Conservation (phyloP, 139 green algal species). For the Chlorella sp. region DNA sequence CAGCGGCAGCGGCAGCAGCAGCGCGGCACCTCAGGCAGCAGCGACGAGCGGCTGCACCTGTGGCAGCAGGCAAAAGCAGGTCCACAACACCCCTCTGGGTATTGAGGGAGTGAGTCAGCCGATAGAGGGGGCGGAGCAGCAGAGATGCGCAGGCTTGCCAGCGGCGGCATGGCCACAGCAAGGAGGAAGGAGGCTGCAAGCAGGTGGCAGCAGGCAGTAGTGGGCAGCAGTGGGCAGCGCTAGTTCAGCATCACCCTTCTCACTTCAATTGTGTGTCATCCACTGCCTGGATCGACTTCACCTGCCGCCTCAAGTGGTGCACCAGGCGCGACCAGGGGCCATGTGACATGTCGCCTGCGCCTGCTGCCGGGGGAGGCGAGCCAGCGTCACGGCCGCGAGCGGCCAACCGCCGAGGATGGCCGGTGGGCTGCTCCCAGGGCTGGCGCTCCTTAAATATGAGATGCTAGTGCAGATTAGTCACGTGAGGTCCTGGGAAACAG, state of each 20-base stretch:
- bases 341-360: not conserved
- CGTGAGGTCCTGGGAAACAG: too few species aligned
- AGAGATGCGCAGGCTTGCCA: too few species aligned
- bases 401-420: not conserved
- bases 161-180: too few species aligned
- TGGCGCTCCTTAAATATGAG: too few species aligned
- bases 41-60: not conserved
- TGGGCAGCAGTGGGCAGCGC: not conserved
- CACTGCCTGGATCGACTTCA: slow-evolving; percentile 12
- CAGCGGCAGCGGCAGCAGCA: not conserved
- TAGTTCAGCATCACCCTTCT: not conserved
- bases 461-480: too few species aligned
- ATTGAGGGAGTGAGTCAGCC: too few species aligned
- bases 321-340: not conserved
- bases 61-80: not conserved
- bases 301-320: not conserved
- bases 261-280: slow-evolving; percentile 17
- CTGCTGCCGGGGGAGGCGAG: not conserved
- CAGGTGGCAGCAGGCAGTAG: not conserved
- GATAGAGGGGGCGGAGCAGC: too few species aligned
- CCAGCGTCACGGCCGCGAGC: not conserved
- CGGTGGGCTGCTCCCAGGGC: too few species aligned
- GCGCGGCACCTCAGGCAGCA: not conserved
- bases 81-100: too few species aligned
- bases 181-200: not conserved